A percentile compares a stretch with the other conserved stretches of the same genome.
These are phyloP conservation scores for Ophiostoma ulmi DNA, from an alignment of 2,329 filamentous ascomycete genomes.

Conservation along the genomic window DNA sequence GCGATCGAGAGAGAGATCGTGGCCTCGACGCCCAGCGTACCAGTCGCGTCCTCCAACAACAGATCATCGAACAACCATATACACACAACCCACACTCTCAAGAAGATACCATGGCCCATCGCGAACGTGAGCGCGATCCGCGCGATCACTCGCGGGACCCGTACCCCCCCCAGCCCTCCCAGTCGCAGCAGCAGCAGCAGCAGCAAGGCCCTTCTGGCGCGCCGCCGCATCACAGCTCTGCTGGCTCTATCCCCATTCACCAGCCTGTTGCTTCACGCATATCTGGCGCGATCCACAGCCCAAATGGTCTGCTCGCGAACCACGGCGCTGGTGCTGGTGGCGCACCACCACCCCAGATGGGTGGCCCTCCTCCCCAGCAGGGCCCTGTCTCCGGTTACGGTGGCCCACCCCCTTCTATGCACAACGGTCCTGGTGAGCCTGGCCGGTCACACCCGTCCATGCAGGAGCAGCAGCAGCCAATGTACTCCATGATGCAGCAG, in stretches of 20 bases:
- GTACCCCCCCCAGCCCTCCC: conserved; percentile 36
- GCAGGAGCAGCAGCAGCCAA: conserved; percentile 43
- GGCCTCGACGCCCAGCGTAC: conserved; percentile 24
- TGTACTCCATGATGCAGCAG: conserved; percentile 52
- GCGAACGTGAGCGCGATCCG: conserved; percentile 58
- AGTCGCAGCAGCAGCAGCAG: conserved; percentile 18
- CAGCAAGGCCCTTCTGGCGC: conserved; percentile 37
- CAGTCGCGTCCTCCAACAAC: conserved; percentile 37
- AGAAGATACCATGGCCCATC: conserved; percentile 44
- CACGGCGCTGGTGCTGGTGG: conserved; percentile 46
- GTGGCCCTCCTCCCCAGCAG: conserved; percentile 44
- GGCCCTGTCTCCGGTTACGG: conserved; percentile 50
- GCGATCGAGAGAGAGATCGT: conserved; percentile 45
- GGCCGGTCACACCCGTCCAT: conserved; percentile 23
- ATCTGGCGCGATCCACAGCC: conserved; percentile 79
- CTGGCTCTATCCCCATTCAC: conserved; percentile 84
- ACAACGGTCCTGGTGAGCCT: conserved; percentile 48
- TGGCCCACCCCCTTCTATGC: conserved; percentile 38
- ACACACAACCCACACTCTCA: background rate
- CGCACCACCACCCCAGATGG: conserved; percentile 42
- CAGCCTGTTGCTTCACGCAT: conserved; percentile 85
- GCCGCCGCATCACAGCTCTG: conserved; percentile 78
- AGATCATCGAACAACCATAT: conserved; percentile 26
- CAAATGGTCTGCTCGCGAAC: conserved; percentile 77
- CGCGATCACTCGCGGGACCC: conserved; percentile 60